Evolutionary conservation across 2,329 filamentous ascomycete genomes (phyloP).

Genomic region (Penicillium expansum): DNA sequence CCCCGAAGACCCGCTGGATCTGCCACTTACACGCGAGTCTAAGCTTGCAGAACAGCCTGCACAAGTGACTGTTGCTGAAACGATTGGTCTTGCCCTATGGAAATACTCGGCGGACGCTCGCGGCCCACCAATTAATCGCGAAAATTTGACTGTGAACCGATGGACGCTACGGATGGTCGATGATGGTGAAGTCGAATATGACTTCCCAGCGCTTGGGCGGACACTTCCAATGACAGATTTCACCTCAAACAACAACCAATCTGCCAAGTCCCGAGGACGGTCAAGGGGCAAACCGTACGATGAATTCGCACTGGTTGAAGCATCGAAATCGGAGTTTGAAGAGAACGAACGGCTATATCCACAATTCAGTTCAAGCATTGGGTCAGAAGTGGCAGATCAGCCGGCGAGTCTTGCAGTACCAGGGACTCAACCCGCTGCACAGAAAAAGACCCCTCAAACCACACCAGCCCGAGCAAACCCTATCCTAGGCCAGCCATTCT

Average conservation of each 20-base stretch:
- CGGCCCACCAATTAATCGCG: slow-evolving; percentile 51
- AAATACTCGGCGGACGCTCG: slow-evolving; percentile 58
- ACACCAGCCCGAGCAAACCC: slow-evolving; percentile 36
- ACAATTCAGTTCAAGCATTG: slow-evolving; percentile 42
- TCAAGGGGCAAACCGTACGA: slow-evolving; percentile 64
- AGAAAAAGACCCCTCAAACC: slow-evolving; percentile 20
- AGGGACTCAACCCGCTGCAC: slow-evolving; percentile 19
- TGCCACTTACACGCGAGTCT: slow-evolving; percentile 55
- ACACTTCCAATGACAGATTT: slow-evolving; percentile 61
- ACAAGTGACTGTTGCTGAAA: slow-evolving; percentile 58
- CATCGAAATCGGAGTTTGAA: slow-evolving; percentile 53
- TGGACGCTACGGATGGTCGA: slow-evolving; percentile 68
- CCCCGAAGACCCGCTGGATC: slow-evolving; percentile 56
- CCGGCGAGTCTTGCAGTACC: slow-evolving; percentile 23
- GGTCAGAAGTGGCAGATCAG: slow-evolving; percentile 32
- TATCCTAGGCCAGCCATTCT: slow-evolving; percentile 47
- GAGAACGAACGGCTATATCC: slow-evolving; percentile 60
- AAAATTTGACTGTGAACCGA: slow-evolving; percentile 58
- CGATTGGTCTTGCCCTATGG: slow-evolving; percentile 63
- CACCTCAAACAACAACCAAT: slow-evolving; percentile 65
- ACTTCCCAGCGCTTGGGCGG: slow-evolving; percentile 60
- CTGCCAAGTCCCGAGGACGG: slow-evolving; percentile 52
- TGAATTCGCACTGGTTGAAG: slow-evolving; percentile 64
- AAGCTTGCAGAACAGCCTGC: slow-evolving; percentile 51
- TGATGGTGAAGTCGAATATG: slow-evolving; percentile 65